Percentiles rank a stretch among this genome's conserved stretches.
These are phyloP conservation scores for Apiospora pterosperma DNA, from an alignment of 2,329 filamentous ascomycete genomes.

Conservation along the genomic window DNA sequence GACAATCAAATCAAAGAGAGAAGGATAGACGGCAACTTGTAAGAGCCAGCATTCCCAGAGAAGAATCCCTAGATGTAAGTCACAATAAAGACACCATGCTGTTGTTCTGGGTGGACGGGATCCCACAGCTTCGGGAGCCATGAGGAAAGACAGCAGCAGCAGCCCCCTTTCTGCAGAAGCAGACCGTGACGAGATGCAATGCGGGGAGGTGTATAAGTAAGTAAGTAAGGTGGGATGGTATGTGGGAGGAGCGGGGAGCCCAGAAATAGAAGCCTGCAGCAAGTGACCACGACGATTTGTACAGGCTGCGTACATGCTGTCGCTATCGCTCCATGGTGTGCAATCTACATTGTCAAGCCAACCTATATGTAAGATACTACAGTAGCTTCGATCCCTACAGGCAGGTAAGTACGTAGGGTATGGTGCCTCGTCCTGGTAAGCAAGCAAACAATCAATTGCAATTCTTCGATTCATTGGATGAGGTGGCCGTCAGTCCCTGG, in stretches of 20 bases:
- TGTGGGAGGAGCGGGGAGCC: not conserved
- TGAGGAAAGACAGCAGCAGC: not conserved
- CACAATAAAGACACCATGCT: not conserved
- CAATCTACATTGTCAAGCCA: not conserved
- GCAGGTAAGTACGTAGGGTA: not conserved
- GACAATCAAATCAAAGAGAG: not conserved
- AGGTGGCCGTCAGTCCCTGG: not conserved
- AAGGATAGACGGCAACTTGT: not conserved
- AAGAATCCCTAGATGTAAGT: not conserved
- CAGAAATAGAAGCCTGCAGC: not conserved
- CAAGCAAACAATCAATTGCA: not conserved
- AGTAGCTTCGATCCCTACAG: not conserved
- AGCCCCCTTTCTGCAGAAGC: not conserved
- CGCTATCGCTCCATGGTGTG: not conserved
- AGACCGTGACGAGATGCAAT: not conserved
- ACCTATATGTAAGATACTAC: not conserved
- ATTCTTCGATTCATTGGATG: not conserved
- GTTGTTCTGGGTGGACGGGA: not conserved
- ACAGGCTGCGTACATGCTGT: not conserved
- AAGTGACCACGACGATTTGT: not conserved
- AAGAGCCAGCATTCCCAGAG: not conserved
- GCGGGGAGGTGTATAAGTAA: constrained; percentile 1
- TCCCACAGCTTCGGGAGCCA: not conserved
- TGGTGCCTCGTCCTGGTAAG: not conserved
- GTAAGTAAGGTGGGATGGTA: not conserved